Conservation (phyloP, 2,329 filamentous ascomycete genomes). For the Trichophyton schoenleinii region DNA sequence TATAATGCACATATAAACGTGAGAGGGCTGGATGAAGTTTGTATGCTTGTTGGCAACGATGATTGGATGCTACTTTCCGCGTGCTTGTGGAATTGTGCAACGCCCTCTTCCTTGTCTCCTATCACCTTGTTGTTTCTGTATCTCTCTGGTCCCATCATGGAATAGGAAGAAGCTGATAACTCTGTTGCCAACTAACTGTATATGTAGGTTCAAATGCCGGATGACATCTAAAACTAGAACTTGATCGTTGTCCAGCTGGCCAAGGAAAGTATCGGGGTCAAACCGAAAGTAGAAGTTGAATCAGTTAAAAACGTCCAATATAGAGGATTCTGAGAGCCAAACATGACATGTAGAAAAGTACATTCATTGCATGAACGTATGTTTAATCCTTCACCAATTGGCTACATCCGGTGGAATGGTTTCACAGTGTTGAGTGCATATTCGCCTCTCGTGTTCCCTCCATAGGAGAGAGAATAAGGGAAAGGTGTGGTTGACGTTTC, state of each 20-base stretch:
- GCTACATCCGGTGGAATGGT: background rate
- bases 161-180: background rate
- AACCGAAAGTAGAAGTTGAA: background rate
- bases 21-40: background rate
- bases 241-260: background rate
- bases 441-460: background rate
- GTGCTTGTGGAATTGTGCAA: background rate
- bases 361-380: background rate
- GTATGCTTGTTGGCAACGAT: background rate
- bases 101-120: background rate
- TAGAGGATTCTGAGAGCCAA: background rate
- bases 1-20: background rate
- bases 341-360: background rate
- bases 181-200: background rate
- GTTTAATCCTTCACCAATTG: background rate
- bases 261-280: background rate
- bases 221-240: background rate
- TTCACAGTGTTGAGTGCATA: background rate
- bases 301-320: background rate
- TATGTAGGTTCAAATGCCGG: background rate
- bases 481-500: background rate
- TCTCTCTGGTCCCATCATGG: background rate
- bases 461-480: background rate
- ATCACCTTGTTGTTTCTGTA: background rate
- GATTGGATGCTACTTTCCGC: background rate